Base-by-base conservation (phyloP, 1,284 basidiomycete species). In the Leccinum griseonigrum region DNA sequence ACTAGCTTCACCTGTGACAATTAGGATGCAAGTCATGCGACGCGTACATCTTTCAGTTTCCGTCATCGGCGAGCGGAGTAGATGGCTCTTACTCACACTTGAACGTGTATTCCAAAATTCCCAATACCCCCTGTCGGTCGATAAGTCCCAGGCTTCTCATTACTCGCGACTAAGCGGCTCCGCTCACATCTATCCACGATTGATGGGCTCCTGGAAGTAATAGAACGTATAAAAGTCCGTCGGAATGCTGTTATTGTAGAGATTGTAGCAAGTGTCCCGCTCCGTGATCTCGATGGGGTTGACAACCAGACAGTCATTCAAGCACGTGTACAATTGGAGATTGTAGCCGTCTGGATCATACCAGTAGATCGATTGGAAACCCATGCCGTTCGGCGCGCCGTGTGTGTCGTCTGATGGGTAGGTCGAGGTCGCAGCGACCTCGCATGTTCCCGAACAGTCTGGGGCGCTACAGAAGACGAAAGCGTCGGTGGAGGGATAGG, bases 241-340 rank as follows among this genome's bases (percentile, higher is more conserved):
- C 8, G 36, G 28, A 11, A 60, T 18, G 16, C 14, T 26, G 8
- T 58, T 58, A 9, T 38, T 59, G 58, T 34, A 60, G 16, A 60
- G 58, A 16, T 48, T 60, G 38, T 28, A 60, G 13, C 58, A 60
- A n/a, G 40, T 60, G 26, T 50, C 6, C n/a, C 5, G 31, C 18
- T 59, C 40, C n/a, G 32, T 11, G 26, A 60, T 60, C 31, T 31
- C 43, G 26, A 60, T n/a, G 8, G 58, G 22, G 10, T 36, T 22
- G 58, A 31, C 13, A n/a, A 29, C 43, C 40, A 29, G 16, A 60
- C 32, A 11, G 3, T 60, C 57, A 31, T 46, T 34, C 54, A 54
- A 31, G 22, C 34, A 54, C 11, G 58, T 59, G 31, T 59, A 48
- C 16, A 16, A 31, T 16, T 46, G 40, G 7, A 60, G 10, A 16